Base-by-base conservation (phyloP, 2,329 filamentous ascomycete genomes). In the Claviceps digitariae region DNA sequence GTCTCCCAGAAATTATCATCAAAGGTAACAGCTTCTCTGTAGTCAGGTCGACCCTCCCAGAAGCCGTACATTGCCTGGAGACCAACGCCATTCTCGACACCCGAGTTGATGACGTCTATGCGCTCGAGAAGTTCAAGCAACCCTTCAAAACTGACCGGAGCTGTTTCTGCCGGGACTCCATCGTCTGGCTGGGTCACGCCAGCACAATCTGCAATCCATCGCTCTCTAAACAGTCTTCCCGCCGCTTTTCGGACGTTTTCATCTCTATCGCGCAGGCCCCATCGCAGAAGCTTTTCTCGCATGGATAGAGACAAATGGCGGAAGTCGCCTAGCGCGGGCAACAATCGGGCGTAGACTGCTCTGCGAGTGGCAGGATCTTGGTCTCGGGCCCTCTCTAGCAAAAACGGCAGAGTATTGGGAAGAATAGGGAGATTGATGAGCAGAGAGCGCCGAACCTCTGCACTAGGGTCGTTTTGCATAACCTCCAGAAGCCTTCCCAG, bases 151-250 rank as follows among this genome's bases (percentile, higher is more conserved):
- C 77, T 91, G 0, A 87, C 86, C 1, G 77, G 76, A 1, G 79
- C 76, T 6, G 79, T 70, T 55, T 81, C 76, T 17, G 70, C 70
- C 5, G 77, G 75, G 48, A 77, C 76, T 31, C 78, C 78, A 10
- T 77, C 79, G 20, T 75, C 74, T 49, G 80, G 78, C 40, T 83
- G 78, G 8, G 76, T 73, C 1, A 79, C 75, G 2, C 84, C 84
- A 6, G 87, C 90, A 61, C 90, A 96, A 63, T 97, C 89, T 64
- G 97, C 91, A 56, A 98, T 91, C 93, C 93, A 98, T n/a, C 89
- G 82, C 64, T 96, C 90, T 56, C 86, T 83, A 71, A 98, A 98
- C 7, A 97, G 75, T 47, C 87, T 84, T 8, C 87, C 89, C 3
- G 93, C 87, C 9, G 91, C 91, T 66, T 95, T 95, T 51, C 90